Evolutionary conservation across 23 red algal species (phyloP).

Genomic region (Gracilaria domingensis): DNA sequence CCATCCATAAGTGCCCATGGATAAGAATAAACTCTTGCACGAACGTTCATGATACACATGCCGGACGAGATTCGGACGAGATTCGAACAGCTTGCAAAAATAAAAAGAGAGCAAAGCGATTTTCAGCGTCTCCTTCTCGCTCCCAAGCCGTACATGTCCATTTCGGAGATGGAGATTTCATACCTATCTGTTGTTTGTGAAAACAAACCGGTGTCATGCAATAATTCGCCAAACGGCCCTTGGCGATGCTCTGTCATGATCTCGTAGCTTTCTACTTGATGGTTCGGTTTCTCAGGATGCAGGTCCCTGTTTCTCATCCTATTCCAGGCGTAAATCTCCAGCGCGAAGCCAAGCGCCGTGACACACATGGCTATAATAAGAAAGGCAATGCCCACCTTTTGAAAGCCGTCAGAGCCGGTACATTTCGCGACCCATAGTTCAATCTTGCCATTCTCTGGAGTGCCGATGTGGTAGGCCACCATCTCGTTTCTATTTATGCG

Average conservation of each 20-base stretch:
- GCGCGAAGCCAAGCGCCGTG: background rate
- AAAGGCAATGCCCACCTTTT: constrained; percentile 24
- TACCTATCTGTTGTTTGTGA: background rate
- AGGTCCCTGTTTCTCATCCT: background rate
- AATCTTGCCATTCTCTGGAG: background rate
- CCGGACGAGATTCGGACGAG: no score
- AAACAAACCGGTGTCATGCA: constrained; percentile 16
- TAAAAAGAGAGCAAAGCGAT: no score
- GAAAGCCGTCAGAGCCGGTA: constrained; percentile 6
- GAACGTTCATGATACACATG: no score
- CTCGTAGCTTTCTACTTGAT: background rate
- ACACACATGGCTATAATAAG: constrained; percentile 15
- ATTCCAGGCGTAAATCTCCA: constrained; percentile 22
- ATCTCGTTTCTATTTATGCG: background rate
- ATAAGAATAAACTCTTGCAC: no score
- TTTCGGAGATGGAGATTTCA: background rate
- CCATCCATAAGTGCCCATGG: no score
- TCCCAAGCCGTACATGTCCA: constrained; percentile 1
- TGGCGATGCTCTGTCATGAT: background rate
- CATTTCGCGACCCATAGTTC: constrained; percentile 41
- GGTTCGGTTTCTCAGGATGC: background rate
- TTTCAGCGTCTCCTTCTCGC: background rate
- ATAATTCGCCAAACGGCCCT: background rate
- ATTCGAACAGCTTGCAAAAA: no score
- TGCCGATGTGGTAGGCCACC: constrained; percentile 5